Evolutionary conservation across 2,329 filamentous ascomycete genomes (phyloP), one percentile per base, ranked within the genome.

Genomic region (Didymella segeticola): DNA sequence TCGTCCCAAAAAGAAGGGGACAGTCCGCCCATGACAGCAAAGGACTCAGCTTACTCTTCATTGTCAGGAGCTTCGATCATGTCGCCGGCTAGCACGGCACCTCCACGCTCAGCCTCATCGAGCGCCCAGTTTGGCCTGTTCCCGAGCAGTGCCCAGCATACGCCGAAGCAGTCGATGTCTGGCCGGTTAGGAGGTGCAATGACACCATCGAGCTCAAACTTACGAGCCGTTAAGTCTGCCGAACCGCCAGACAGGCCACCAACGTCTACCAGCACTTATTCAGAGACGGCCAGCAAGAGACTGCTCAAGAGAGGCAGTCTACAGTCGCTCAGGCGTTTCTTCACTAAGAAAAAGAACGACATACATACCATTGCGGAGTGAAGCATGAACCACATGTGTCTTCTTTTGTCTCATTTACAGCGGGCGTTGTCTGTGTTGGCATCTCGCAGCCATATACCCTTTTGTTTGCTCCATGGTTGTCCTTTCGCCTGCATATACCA

Each of bases 31-130:
- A 57, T 67, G 52, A 71, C 70, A 5, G 70, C 69, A 23, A 72
- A 74, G 53, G 73, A 75, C 41, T 75, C 73, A 23, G 73, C 73
- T 5, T 75, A 75, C 54, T 75, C 72, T 41, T 75, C 73, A 8
- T 62, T 74, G 20, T 74, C 72, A 17, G 70, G 69, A 33, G 67
- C 64, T 23, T 74, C 72, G 5, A 65, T 63, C 39, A 63, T 68
- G 38, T 72, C 69, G 17, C 70, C 70, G 2, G 60, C 58, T 17
- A 53, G 45, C 20, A 34, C 33, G 43, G 56, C 54, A 15, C 61
- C 67, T 34, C 63, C 68, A 17, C 69, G 69, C 17, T 71, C 70
- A 12, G 62, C 64, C 3, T 72, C 70, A 39, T 65, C 69, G 30
- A 69, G 63, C 27, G 66, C 69, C 10, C 71, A 74, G 25, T 74